Evolutionary conservation across 179 eudicot genomes (phyloP).

Genomic region (Sideroxylon spinosum): DNA sequence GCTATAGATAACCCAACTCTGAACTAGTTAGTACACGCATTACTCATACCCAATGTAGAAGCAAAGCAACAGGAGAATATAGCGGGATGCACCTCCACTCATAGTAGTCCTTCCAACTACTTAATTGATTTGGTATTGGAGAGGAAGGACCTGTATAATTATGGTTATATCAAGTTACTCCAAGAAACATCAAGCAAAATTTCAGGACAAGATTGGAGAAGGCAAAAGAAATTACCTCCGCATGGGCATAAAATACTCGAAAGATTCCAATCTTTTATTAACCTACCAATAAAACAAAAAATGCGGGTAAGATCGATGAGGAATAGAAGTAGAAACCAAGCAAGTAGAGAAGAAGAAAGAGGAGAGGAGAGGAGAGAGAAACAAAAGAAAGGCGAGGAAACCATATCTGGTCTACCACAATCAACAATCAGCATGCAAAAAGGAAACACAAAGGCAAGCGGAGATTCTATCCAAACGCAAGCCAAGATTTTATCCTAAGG

Average conservation of each 20-base stretch:
- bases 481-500: no score
- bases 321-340: no score
- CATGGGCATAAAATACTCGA: slow-evolving; percentile 64
- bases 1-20: no score
- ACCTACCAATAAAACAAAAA: slow-evolving; percentile 22
- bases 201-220: not conserved
- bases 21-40: not conserved
- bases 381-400: no score
- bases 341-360: no score
- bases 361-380: no score
- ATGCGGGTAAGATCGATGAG: not conserved
- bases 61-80: slow-evolving; percentile 71
- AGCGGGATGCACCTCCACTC: slow-evolving; percentile 80
- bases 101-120: slow-evolving; percentile 78
- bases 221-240: slow-evolving; percentile 43
- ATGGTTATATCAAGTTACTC: not conserved
- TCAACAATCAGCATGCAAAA: no score
- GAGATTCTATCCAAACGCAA: no score
- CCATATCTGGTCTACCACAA: no score
- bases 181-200: not conserved
- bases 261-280: slow-evolving; percentile 54
- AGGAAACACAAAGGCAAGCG: no score
- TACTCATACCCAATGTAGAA: slow-evolving; percentile 76
- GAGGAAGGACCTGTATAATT: slow-evolving; percentile 56
- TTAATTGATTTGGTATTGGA: slow-evolving; percentile 43